phyloP scores from a whole-genome alignment of 2,329 filamentous ascomycete species.

The Dothistroma septosporum region DNA sequence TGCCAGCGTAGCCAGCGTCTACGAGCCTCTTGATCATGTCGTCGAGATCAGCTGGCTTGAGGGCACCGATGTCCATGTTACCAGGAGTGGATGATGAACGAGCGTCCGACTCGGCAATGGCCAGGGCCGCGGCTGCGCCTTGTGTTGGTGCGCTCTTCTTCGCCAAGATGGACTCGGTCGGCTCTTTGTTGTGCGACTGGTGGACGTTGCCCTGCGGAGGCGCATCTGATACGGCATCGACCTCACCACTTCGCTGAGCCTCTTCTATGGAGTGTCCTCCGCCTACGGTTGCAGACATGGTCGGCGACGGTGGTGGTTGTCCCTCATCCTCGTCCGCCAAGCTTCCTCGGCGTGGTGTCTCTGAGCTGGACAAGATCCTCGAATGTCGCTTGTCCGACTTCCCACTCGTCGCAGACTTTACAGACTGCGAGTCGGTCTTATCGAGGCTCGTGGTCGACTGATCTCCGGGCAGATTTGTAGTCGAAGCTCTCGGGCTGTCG shows the following conservation, averaged over 20 bases:
- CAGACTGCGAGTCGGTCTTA: slow-evolving; percentile 69
- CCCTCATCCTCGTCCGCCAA: slow-evolving; percentile 31
- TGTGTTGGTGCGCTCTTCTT: slow-evolving; percentile 50
- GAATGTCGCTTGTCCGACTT: slow-evolving; percentile 32
- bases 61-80: slow-evolving; percentile 76
- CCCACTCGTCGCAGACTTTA: slow-evolving; percentile 64
- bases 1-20: slow-evolving; percentile 91
- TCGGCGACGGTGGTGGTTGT: slow-evolving; percentile 73
- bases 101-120: slow-evolving; percentile 19
- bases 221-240: slow-evolving; percentile 89
- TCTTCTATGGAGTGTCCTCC: slow-evolving; percentile 70
- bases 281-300: slow-evolving; percentile 70
- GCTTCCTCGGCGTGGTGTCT: slow-evolving; percentile 37
- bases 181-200: slow-evolving; percentile 57
- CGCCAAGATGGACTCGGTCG: slow-evolving; percentile 85
- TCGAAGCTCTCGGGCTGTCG: slow-evolving; percentile 78
- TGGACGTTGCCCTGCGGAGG: slow-evolving; percentile 64
- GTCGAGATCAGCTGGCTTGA: slow-evolving; percentile 90
- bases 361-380: slow-evolving; percentile 20
- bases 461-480: slow-evolving; percentile 55
- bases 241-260: slow-evolving; percentile 81
- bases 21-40: slow-evolving; percentile 94
- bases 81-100: slow-evolving; percentile 44
- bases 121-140: slow-evolving; percentile 28
- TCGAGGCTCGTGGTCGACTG: slow-evolving; percentile 50